A percentile compares a stretch with the other conserved stretches of the same genome.
Evolutionary conservation across 495 filamentous ascomycete genomes (phyloP).

Genomic region (Hypoxylon crocopeplum): DNA sequence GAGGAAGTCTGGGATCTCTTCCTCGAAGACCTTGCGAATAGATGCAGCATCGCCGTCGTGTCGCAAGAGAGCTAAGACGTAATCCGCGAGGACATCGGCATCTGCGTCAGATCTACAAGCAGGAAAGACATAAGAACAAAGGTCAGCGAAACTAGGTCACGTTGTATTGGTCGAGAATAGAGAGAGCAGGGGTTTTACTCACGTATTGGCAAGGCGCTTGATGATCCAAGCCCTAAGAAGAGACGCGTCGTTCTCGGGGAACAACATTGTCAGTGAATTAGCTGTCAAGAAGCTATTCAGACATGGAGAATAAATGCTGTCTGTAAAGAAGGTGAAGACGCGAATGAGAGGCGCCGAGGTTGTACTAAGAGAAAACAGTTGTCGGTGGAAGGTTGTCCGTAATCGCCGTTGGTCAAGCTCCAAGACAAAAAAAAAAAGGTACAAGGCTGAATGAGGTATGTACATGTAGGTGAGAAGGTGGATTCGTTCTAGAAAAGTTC

Average conservation of each 20-base stretch:
- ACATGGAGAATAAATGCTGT: conserved; percentile 4
- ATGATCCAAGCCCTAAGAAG: conserved; percentile 89
- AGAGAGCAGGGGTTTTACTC: conserved; percentile 43
- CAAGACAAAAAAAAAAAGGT: neutral
- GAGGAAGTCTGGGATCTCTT: conserved; percentile 86
- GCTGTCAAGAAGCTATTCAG: neutral
- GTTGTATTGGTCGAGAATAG: neutral
- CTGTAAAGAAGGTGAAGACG: neutral
- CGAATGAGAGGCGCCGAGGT: too few species aligned
- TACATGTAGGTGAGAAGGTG: neutral
- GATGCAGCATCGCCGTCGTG: conserved; percentile 78
- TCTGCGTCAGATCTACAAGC: conserved; percentile 86
- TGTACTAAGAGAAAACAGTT: neutral
- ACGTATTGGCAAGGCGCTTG: conserved; percentile 90
- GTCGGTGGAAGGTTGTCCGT: conserved; percentile 6
- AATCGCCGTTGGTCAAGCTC: conserved; percentile 19
- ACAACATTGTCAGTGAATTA: conserved; percentile 65
- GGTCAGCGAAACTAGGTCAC: conserved; percentile 22
- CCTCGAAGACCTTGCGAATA: conserved; percentile 75
- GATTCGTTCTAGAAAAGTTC: conserved; percentile 36
- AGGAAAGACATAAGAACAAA: conserved; percentile 9
- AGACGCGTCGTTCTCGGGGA: conserved; percentile 75
- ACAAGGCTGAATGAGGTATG: conserved; percentile 30
- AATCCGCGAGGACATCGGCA: conserved; percentile 93
- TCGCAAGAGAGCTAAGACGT: conserved; percentile 87